Evolutionary conservation across 352 stramenopile species (phyloP).

Genomic region (Pythium guiyangense): DNA sequence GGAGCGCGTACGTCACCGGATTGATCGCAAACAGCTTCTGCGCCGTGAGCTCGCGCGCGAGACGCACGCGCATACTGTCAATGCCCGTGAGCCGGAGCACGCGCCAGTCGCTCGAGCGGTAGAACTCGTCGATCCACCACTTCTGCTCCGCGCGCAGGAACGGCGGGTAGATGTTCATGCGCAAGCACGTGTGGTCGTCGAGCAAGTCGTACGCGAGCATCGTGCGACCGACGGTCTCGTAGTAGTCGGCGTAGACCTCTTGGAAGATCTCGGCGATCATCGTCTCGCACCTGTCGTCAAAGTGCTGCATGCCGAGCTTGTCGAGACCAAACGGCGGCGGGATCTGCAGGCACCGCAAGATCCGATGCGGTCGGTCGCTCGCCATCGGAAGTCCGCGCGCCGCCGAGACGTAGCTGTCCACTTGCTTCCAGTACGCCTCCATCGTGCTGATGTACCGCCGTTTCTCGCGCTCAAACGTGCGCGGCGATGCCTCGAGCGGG

Average conservation of each 20-base stretch:
- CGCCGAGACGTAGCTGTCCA: slow-evolving; percentile 54
- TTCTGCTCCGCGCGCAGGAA: slow-evolving; percentile 79
- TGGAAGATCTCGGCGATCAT: slow-evolving; percentile 75
- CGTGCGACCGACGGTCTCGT: slow-evolving; percentile 61
- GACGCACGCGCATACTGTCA: slow-evolving; percentile 33
- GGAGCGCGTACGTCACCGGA: slow-evolving; percentile 78
- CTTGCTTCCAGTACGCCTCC: slow-evolving; percentile 78
- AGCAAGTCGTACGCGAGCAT: slow-evolving; percentile 89
- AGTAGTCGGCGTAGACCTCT: slow-evolving; percentile 76
- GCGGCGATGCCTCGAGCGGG: slow-evolving; percentile 45
- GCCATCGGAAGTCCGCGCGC: slow-evolving; percentile 62
- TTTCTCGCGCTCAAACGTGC: slow-evolving; percentile 79
- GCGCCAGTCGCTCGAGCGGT: slow-evolving; percentile 70
- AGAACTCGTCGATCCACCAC: slow-evolving; percentile 81
- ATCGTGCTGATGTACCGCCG: slow-evolving; percentile 73
- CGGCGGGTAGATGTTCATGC: slow-evolving; percentile 79
- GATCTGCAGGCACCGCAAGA: slow-evolving; percentile 70
- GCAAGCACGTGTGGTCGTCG: slow-evolving; percentile 56
- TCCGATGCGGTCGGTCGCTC: slow-evolving; percentile 55
- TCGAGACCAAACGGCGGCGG: slow-evolving; percentile 45
- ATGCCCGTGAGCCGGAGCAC: slow-evolving; percentile 81
- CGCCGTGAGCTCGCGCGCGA: slow-evolving; percentile 35
- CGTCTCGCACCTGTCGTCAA: slow-evolving; percentile 59
- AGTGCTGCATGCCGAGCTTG: slow-evolving; percentile 29
- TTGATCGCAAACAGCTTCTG: slow-evolving; percentile 71